These are phyloP conservation scores for Globomyces pollinis-pini DNA, from an alignment of 192 early-diverging fungal species.

Conservation along the genomic window DNA sequence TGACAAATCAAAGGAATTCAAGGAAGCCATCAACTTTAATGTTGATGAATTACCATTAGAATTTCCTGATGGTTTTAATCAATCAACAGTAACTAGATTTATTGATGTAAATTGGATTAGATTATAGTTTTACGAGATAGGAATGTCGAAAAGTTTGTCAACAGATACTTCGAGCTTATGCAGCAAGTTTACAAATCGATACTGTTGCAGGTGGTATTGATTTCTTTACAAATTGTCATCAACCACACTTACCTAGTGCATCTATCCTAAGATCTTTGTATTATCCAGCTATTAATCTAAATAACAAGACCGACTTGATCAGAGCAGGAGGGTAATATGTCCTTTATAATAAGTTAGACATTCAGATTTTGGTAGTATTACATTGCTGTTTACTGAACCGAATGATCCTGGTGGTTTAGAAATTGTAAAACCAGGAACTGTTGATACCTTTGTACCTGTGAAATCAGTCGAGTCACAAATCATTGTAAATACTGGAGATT, in stretches of 20 bases:
- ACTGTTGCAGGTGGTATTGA: too few relatives aligned
- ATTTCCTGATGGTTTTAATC: neutral
- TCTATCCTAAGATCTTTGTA: constrained; percentile 1
- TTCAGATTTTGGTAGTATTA: neutral
- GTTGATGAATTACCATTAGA: neutral
- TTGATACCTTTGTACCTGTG: constrained; percentile 4
- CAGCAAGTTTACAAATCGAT: neutral
- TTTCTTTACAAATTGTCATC: neutral
- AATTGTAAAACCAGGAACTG: neutral
- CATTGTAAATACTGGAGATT: constrained; percentile 48
- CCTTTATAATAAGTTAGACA: neutral
- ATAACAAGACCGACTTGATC: neutral
- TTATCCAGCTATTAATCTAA: neutral
- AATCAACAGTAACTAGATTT: neutral
- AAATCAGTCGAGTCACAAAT: neutral
- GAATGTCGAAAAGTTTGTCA: neutral
- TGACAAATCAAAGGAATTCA: constrained; percentile 7
- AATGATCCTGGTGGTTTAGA: constrained; percentile 2
- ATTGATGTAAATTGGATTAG: too few relatives aligned
- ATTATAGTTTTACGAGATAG: too few relatives aligned
- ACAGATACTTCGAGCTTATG: neutral
- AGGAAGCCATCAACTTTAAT: constrained; percentile 6
- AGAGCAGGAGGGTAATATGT: neutral
- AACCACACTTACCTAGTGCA: neutral
- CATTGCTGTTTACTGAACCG: neutral